Evolutionary conservation across 164 flowering plant genomes (phyloP), one percentile per base, ranked within the genome.

Genomic region (Dillenia suffruticosa): DNA sequence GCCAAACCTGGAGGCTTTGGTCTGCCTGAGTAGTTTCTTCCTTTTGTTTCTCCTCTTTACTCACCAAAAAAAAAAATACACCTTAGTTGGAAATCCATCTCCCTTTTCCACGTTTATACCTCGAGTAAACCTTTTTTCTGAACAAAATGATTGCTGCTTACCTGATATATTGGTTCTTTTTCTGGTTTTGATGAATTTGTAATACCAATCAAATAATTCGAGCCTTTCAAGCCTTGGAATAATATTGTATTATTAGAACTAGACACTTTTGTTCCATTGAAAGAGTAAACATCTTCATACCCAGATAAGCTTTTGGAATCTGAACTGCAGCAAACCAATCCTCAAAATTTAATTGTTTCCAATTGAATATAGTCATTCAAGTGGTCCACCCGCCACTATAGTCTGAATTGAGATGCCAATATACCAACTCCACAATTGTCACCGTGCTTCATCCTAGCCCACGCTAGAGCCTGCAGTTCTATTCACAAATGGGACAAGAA

Each of bases 401-500:
- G 66, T 90, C 88, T 0, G 87, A 46, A 19, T 67, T 61, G 2
- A 90, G 46, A 54, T 90, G 95, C 97, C 97, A 90, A 61, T 55
- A 90, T 70, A 70, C 90, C 86, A 9, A 90, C 88, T 1, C 86
- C 86, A 47, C 95, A 90, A 57, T 84, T 86, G 49, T 90, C 97
- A 1, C 77, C 76, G 49, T 86, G 76, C 51, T 82, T 81, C 13
- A 81, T 52, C 9, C 63, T 59, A 0, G 86, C 86, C 95, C 95
- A 90, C 1, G 87, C 93, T 45, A 40, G 58, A 0, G 92, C 92
- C 58, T 79, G 81, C 63, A 0, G 84, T 80, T 45, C 92, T 52
- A 64, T 88, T 86, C 0, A 9, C 89, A 51, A 84, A 86, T 9
- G 96, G 96, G 5, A 90, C 83, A 2, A 88, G 85, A 2, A 84